Evolutionary conservation across 2,329 filamentous ascomycete species (phyloP), one percentile per base, ranked within the genome.

Genomic region (Periconia sp.): DNA sequence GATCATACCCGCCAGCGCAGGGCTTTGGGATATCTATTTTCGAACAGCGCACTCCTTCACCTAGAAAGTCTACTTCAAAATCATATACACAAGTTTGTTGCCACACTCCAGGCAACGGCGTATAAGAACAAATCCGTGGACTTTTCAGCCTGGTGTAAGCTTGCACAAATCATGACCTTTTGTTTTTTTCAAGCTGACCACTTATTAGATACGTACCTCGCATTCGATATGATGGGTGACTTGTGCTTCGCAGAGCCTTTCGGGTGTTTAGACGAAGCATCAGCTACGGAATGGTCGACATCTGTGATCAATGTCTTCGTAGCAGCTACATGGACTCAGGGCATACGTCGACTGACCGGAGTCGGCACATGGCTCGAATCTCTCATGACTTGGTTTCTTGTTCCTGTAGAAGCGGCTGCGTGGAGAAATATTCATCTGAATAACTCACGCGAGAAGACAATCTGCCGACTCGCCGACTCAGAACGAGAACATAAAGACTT

Each of bases 401-500:
- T 46, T 16, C 43, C 43, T 22, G 21, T 21, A 23, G 31, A 35
- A 16, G 43, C 43, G 4, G 43, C 43, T 12, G 18, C 22, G 4
- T 37, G 40, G 31, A 35, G 44, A 25, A 24, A 21, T 5, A 31
- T 29, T n/a, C 50, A 54, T 33, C 17, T 54, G 10, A 26, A 17
- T 4, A 35, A 38, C 11, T 42, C 34, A 9, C 29, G 32, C 11
- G 50, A 54, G 24, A 54, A 54, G 29, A 42, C 42, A 2, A 28
- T 43, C 25, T 28, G 40, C 6, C 39, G 50, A n/a, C 36, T 54
- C 4, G 37, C 51, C 52, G 49, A 45, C 24, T 21, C 29, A 12
- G 22, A 48, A 8, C 28, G 34, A 3, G 40, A 48, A 13, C 50
- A 54, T 33, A 36, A 33, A 15, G 50, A 54, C 26, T 54, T 54